These are phyloP conservation scores for Corynascus novoguineensis DNA, from an alignment of 495 filamentous ascomycete genomes.

Conservation along the genomic window DNA sequence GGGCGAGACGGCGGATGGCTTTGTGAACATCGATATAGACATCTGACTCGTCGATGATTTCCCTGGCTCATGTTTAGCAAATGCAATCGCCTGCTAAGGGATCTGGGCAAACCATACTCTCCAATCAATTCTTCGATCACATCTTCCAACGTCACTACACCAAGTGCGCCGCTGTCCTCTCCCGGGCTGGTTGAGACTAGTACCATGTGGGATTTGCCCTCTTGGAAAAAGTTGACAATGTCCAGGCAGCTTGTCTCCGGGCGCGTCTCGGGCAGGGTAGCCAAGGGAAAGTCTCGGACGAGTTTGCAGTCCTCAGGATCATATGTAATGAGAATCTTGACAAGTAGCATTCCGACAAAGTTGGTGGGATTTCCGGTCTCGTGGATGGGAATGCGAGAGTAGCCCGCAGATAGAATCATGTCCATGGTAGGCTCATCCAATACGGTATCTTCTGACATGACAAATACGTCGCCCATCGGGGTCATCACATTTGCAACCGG, in stretches of 20 bases:
- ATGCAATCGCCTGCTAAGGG: not conserved
- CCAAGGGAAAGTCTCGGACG: conserved; percentile 84
- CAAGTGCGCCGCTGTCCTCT: conserved; percentile 79
- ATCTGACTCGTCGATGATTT: conserved; percentile 80
- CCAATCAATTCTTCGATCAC: conserved; percentile 98
- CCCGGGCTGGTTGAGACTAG: conserved; percentile 87
- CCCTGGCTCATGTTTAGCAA: conserved; percentile 38
- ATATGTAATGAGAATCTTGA: conserved; percentile 98
- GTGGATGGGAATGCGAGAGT: conserved; percentile 92
- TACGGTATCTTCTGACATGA: conserved; percentile 85
- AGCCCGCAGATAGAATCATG: conserved; percentile 82
- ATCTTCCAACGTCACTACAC: conserved; percentile 93
- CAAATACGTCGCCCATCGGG: conserved; percentile 94
- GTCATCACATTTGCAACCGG: conserved; percentile 95
- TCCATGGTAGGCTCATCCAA: conserved; percentile 92
- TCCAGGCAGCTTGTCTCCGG: conserved; percentile 94
- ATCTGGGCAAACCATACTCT: conserved; percentile 60
- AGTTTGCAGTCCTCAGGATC: conserved; percentile 85
- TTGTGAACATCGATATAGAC: conserved; percentile 97
- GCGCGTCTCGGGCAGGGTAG: conserved; percentile 88
- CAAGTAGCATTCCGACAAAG: conserved; percentile 94
- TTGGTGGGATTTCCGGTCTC: conserved; percentile 75
- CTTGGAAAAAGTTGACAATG: conserved; percentile 99
- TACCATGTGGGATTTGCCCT: conserved; percentile 98
- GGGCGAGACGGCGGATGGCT: conserved; percentile 67